Conservation (phyloP, 345 rosid genomes). For the Citrus sp. region DNA sequence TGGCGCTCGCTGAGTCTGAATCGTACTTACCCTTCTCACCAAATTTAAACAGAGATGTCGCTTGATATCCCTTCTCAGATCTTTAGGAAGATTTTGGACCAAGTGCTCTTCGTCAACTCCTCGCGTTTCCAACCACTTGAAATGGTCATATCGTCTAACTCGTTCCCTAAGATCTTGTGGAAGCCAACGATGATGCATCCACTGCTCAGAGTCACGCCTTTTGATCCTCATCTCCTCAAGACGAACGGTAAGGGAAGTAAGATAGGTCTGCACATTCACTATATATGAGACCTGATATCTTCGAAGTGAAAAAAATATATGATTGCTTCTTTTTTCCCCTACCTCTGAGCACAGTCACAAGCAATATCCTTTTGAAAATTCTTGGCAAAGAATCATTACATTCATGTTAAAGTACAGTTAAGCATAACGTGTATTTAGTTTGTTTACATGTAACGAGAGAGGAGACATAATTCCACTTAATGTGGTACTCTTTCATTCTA, state of each 20-base stretch:
- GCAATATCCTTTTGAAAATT: not conserved
- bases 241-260: constrained; percentile 72
- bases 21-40: constrained; percentile 70
- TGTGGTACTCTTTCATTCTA: too few relatives aligned
- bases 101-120: constrained; percentile 75
- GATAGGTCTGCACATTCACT: constrained; percentile 63
- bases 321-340: not conserved
- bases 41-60: constrained; percentile 79
- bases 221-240: constrained; percentile 94
- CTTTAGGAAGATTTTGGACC: constrained; percentile 78
- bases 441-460: too few relatives aligned
- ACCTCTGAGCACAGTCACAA: not conserved
- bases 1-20: not conserved
- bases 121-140: constrained; percentile 74
- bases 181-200: constrained; percentile 96
- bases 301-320: not conserved
- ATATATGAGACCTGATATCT: not conserved
- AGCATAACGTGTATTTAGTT: too few relatives aligned
- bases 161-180: constrained; percentile 66
- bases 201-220: constrained; percentile 85
- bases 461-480: too few relatives aligned
- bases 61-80: constrained; percentile 84
- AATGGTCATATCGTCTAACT: constrained; percentile 67
- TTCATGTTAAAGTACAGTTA: too few relatives aligned
- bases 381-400: too few relatives aligned